Percentiles rank a stretch among this genome's conserved stretches.
Conservation (phyloP, 1,284 basidiomycete species). For the Cryptococcus jaspeensis region DNA sequence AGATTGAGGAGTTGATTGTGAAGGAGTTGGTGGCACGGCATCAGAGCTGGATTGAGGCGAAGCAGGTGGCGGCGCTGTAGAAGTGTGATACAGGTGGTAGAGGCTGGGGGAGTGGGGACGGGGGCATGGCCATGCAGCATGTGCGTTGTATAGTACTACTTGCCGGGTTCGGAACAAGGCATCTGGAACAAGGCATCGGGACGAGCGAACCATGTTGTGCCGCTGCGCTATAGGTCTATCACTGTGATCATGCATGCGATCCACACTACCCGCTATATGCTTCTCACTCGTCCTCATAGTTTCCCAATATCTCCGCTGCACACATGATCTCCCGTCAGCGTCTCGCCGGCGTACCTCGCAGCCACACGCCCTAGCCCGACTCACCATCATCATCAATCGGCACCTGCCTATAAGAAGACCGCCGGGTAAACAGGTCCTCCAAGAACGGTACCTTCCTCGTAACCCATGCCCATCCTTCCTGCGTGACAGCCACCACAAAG, state of each 20-base stretch:
- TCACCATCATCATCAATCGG: slow-evolving; percentile 87
- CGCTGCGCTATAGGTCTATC: too few species aligned
- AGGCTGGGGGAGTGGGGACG: neutral
- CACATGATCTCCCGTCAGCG: neutral
- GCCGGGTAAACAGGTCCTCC: slow-evolving; percentile 49
- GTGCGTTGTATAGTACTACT: neutral
- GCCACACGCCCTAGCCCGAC: slow-evolving; percentile 12
- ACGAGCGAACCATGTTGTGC: neutral
- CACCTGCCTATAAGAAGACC: slow-evolving; percentile 74
- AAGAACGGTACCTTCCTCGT: slow-evolving; percentile 54
- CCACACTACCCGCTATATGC: slow-evolving; percentile 5
- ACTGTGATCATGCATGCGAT: too few species aligned
- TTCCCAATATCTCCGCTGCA: slow-evolving; percentile 35
- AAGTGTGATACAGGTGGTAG: neutral
- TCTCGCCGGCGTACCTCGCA: neutral
- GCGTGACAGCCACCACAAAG: slow-evolving; percentile 74
- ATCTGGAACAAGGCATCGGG: too few species aligned
- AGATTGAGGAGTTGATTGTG: slow-evolving; percentile 93
- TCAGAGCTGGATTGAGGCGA: slow-evolving; percentile 60
- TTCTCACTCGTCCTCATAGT: slow-evolving; percentile 33
- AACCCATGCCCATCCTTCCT: slow-evolving; percentile 61
- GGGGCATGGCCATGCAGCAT: neutral
- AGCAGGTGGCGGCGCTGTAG: neutral
- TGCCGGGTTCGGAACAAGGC: neutral
- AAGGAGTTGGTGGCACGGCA: slow-evolving; percentile 72